phyloP scores from a whole-genome alignment of 2,329 filamentous ascomycete genomes.

The Periconia macrospinosa region DNA sequence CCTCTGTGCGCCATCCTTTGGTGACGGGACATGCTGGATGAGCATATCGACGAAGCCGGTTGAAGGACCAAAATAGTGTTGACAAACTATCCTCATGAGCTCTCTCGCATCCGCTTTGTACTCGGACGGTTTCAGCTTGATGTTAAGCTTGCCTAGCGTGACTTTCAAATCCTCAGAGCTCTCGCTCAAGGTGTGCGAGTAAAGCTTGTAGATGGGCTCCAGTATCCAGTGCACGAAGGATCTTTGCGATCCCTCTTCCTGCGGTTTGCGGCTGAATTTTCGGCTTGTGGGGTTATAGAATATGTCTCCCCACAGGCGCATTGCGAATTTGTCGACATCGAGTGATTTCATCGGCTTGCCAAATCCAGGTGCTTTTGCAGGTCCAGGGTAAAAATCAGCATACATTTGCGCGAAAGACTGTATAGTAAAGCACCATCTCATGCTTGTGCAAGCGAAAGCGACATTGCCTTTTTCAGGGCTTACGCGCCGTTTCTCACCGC shows the following conservation, averaged over 20 bases:
- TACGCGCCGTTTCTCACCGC: slow-evolving; percentile 75
- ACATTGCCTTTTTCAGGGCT: slow-evolving; percentile 98
- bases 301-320: slow-evolving; percentile 90
- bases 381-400: slow-evolving; percentile 77
- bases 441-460: slow-evolving; percentile 88
- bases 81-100: slow-evolving; percentile 84
- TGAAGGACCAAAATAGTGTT: slow-evolving; percentile 91
- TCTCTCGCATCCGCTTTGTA: slow-evolving; percentile 88
- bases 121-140: slow-evolving; percentile 87
- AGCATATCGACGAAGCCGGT: slow-evolving; percentile 96
- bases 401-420: slow-evolving; percentile 97
- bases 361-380: slow-evolving; percentile 34
- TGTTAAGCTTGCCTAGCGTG: slow-evolving; percentile 78
- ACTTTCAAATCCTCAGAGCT: slow-evolving; percentile 80
- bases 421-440: slow-evolving; percentile 97
- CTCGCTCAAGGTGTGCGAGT: slow-evolving; percentile 90
- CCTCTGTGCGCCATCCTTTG: slow-evolving; percentile 73
- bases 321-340: slow-evolving; percentile 79
- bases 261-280: slow-evolving; percentile 84
- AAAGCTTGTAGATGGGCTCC: slow-evolving; percentile 97
- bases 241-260: slow-evolving; percentile 78
- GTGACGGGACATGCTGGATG: slow-evolving; percentile 84
- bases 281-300: slow-evolving; percentile 92
- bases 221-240: slow-evolving; percentile 94
- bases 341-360: slow-evolving; percentile 49